A percentile compares a stretch with the other conserved stretches of the same genome.
These are phyloP conservation scores for Phytopythium montanum DNA, from an alignment of 352 stramenopile species.

Conservation along the genomic window DNA sequence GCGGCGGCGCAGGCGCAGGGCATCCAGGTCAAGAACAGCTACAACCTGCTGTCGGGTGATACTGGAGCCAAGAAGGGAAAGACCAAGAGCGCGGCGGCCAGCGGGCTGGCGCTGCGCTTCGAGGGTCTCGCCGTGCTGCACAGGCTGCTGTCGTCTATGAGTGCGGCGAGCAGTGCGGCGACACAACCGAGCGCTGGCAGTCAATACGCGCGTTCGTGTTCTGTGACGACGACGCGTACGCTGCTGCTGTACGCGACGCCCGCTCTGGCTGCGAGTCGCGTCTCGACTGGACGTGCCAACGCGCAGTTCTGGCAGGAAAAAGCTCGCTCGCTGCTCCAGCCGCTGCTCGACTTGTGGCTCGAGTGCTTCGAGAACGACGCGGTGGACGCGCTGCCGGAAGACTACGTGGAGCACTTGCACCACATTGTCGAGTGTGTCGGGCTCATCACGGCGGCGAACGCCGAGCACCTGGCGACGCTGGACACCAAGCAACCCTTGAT, in stretches of 20 bases:
- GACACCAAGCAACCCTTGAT: conserved; percentile 7
- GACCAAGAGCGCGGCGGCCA: conserved; percentile 39
- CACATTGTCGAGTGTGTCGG: conserved; percentile 62
- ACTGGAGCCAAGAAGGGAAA: conserved; percentile 22
- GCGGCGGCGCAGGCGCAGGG: conserved; percentile 56
- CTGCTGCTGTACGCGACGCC: conserved; percentile 53
- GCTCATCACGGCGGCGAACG: conserved; percentile 5
- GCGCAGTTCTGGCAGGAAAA: conserved; percentile 67
- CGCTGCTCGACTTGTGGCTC: conserved; percentile 73
- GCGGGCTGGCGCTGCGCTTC: conserved; percentile 52
- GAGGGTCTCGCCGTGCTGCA: conserved; percentile 61
- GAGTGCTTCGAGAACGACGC: conserved; percentile 56
- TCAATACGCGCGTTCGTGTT: conserved; percentile 9
- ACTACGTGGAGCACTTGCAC: conserved; percentile 70
- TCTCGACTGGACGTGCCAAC: neutral
- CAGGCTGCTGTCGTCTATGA: conserved; percentile 52
- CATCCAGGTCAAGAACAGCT: conserved; percentile 78
- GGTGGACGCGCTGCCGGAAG: conserved; percentile 51
- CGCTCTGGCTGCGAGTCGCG: conserved; percentile 16
- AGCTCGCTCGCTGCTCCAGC: conserved; percentile 44
- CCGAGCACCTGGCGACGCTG: neutral
- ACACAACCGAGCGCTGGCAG: neutral
- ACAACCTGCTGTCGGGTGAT: conserved; percentile 47
- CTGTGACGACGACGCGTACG: conserved; percentile 26
- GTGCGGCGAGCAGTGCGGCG: conserved; percentile 11